Evolutionary conservation across 768 basidiomycete genomes (phyloP), one percentile per base, ranked within the genome.

Genomic region (Sistotremastrum niveocremeum): DNA sequence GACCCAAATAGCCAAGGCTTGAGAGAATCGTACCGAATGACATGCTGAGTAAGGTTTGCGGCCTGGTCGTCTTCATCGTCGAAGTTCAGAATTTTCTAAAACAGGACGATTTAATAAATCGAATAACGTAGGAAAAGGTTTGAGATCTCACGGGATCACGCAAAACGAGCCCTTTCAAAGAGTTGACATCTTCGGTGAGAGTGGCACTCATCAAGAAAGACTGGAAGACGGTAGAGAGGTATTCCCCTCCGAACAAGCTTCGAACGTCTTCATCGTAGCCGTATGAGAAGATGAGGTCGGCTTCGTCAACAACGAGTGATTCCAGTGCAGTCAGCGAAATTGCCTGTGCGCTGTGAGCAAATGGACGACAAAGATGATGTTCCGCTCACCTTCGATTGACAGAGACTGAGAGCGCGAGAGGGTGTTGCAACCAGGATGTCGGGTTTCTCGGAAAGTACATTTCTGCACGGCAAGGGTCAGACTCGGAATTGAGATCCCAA

Each of bases 121-220:
- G 29, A 12, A 42, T 20, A 20, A 12, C 6, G 29, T 4, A 7
- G 8, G 33, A 29, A 12, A 34, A 7, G 6, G 12, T n/a, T 7
- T 37, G 30, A 6, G 29, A 28, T 69, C 84, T 44, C 52, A 94
- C 93, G 5, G 94, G 91, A 62, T 80, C 87, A 29, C 90, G 73
- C 11, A 99, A 66, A 4, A 84, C 73, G 35, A 97, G 71, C 4
- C 90, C 88, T 61, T 95, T 95, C 45, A 98, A 69, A 49, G 77
- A 70, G 57, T 93, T 87, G 3, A 99, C 89, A 54, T 98, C 95
- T 54, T 91, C 86, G 7, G 91, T 90, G 81, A 98, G 82, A 0
- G 94, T 99, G 4, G 95, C 94, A 57, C 85, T 90, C 89, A 98
- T 95, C 34, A 99, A 66, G 65, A 94, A 91, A 7, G 87, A 85